Base-by-base conservation (phyloP, 371 early-diverging fungal species). In the Zychaea mexicana region DNA sequence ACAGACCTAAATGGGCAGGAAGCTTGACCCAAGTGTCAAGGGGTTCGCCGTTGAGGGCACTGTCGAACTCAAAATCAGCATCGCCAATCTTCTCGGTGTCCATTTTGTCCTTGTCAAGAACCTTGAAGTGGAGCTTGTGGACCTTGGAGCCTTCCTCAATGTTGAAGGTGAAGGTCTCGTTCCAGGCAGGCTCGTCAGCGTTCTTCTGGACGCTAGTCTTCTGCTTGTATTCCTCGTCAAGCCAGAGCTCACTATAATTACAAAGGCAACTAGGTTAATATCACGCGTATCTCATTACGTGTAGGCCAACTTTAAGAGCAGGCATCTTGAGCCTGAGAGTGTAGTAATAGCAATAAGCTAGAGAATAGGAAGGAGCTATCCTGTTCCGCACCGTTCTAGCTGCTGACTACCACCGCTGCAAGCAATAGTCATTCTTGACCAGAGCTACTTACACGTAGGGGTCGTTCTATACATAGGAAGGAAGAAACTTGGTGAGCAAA, bases 41-140 rank as follows among this genome's bases (percentile, higher is more conserved):
- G 6, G 57, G 45, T 2, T 66, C 61, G 22, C 70, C 72, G 28
- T 67, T 24, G 46, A 69, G 65, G 22, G 62, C 73, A 17, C 63
- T 24, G 27, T 26, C 52, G 46, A 83, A 63, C 1, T 72, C 61
- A 31, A 74, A 42, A 13, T 68, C 71, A 49, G 72, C 71, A 31
- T 81, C 76, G 17, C 79, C 84, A 64, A 83, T 76, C 66, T 71
- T 72, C 36, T 81, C 81, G 12, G 71, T 61, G 3, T 71, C 74
- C 52, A 79, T 59, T 2, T 58, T 65, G 38, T 79, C 81, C 66
- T 74, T 71, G 54, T 81, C 83, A 32, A 73, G 63, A 5, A 71
- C 79, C 39, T 73, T 74, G 24, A 83, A 22, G 57, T 83, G 69
- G 26, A 78, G 63, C 59, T 72, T 76, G 60, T 74, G 70, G 46